A percentile compares a stretch with the other conserved stretches of the same genome.
Evolutionary conservation across 106 monocot species (phyloP).

Genomic region (Gastrodia elata): DNA sequence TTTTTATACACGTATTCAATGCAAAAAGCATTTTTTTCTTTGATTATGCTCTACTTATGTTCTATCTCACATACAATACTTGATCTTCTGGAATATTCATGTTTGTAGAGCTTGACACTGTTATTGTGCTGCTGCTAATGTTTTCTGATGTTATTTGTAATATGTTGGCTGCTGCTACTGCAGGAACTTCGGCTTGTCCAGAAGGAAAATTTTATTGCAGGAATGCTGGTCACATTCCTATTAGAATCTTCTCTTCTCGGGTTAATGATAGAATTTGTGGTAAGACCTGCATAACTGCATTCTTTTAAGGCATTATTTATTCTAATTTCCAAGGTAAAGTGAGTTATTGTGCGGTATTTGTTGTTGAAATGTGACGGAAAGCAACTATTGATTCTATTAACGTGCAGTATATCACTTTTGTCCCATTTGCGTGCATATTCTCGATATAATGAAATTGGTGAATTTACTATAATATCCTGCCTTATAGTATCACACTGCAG

Average conservation of each 20-base stretch:
- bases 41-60: neutral
- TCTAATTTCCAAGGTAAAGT: neutral
- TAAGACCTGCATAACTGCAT: slow-evolving; percentile 19
- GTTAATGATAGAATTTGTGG: slow-evolving; percentile 98
- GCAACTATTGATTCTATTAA: neutral
- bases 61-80: neutral
- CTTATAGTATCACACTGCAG: neutral
- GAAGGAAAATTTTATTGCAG: slow-evolving; percentile 90
- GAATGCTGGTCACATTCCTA: slow-evolving; percentile 67
- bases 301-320: slow-evolving; percentile 2
- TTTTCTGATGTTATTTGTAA: neutral
- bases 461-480: neutral
- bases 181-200: slow-evolving; percentile 97
- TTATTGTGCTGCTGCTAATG: neutral
- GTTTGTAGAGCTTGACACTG: neutral
- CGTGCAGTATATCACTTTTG: neutral
- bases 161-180: slow-evolving; percentile 12
- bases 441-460: neutral
- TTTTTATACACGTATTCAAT: neutral
- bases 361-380: neutral
- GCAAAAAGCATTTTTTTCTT: neutral
- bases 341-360: neutral
- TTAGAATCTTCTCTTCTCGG: slow-evolving; percentile 74
- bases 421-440: neutral
- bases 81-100: neutral